Evolutionary conservation across 352 stramenopile genomes (phyloP).

Genomic region (Phytophthora macrochlamydospora): DNA sequence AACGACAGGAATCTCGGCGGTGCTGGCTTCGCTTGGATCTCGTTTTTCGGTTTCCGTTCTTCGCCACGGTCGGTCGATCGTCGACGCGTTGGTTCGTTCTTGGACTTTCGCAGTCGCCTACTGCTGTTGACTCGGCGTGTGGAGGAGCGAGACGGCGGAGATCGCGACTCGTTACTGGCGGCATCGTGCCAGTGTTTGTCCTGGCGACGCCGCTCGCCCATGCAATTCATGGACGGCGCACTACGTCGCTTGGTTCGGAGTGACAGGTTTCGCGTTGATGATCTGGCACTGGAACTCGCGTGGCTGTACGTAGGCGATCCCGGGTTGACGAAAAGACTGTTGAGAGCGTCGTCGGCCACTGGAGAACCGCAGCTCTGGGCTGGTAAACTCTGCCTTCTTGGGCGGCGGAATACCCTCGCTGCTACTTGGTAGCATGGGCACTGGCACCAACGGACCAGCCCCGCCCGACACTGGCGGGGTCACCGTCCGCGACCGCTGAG

Average conservation of each 20-base stretch:
- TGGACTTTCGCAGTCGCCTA: constrained; percentile 19
- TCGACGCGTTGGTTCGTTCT: constrained; percentile 4
- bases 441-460: constrained; percentile 18
- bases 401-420: constrained; percentile 27
- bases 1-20: constrained; percentile 17
- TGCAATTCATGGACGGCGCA: constrained; percentile 14
- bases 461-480: constrained; percentile 23
- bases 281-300: constrained; percentile 24
- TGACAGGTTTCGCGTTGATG: constrained; percentile 12
- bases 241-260: constrained; percentile 22
- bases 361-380: constrained; percentile 14
- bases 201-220: constrained; percentile 6
- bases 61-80: background rate
- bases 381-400: constrained; percentile 2
- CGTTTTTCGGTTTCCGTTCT: background rate
- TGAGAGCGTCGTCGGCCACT: constrained; percentile 21
- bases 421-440: constrained; percentile 25
- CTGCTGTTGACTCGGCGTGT: constrained; percentile 3
- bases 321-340: constrained; percentile 11
- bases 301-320: constrained; percentile 29
- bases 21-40: constrained; percentile 13
- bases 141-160: constrained; percentile 14
- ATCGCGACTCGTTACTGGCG: constrained; percentile 27
- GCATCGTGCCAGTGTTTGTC: constrained; percentile 26
- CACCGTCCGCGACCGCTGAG: constrained; percentile 15